A percentile compares a stretch with the other conserved stretches of the same genome.
These are phyloP conservation scores for Globisporangium spinosum DNA, from an alignment of 352 stramenopile species.

Conservation along the genomic window DNA sequence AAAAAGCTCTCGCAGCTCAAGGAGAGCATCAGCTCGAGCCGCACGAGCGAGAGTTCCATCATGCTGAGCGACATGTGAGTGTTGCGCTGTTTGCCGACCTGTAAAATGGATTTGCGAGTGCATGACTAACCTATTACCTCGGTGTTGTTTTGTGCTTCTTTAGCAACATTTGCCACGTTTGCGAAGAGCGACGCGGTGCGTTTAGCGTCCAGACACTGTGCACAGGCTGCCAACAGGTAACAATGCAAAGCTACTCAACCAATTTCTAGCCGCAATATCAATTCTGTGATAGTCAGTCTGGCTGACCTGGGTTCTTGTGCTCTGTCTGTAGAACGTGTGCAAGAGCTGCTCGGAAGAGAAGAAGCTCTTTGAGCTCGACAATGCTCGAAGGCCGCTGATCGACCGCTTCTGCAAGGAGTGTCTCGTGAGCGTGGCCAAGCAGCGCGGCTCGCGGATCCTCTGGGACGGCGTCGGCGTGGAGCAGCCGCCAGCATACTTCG, in stretches of 20 bases:
- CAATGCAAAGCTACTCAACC: neutral
- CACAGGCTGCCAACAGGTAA: slow-evolving; percentile 30
- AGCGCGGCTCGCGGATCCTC: slow-evolving; percentile 8
- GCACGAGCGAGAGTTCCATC: neutral
- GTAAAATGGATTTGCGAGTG: neutral
- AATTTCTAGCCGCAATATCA: neutral
- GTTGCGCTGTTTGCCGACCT: neutral
- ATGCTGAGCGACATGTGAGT: neutral
- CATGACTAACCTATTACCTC: neutral
- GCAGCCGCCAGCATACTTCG: slow-evolving; percentile 22
- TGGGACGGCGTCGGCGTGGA: slow-evolving; percentile 10
- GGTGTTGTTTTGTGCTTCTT: slow-evolving; percentile 3
- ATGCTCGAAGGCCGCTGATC: slow-evolving; percentile 30
- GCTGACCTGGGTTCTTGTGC: neutral
- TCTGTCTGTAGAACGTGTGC: slow-evolving; percentile 33
- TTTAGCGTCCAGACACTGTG: slow-evolving; percentile 15
- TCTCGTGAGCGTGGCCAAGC: slow-evolving; percentile 23
- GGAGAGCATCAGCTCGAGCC: slow-evolving; percentile 2
- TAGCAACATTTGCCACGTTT: slow-evolving; percentile 18
- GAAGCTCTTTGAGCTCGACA: slow-evolving; percentile 44
- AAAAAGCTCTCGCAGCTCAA: slow-evolving; percentile 11
- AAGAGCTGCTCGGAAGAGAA: slow-evolving; percentile 44
- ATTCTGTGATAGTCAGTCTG: neutral
- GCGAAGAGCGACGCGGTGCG: slow-evolving; percentile 5
- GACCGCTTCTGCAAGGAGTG: slow-evolving; percentile 45